phyloP scores from a whole-genome alignment of 352 stramenopile genomes.

The Phytophthora fragariae region DNA sequence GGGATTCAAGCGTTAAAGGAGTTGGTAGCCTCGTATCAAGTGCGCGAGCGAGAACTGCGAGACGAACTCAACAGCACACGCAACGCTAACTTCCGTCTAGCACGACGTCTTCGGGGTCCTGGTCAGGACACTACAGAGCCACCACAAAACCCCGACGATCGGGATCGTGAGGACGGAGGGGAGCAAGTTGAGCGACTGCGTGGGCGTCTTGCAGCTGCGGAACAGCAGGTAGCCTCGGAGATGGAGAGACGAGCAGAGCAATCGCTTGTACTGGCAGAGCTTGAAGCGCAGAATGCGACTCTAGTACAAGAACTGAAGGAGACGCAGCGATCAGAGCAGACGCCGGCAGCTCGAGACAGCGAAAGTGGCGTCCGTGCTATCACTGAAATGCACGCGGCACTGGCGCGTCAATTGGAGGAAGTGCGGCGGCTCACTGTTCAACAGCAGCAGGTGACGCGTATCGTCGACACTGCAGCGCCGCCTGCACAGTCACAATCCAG shows the following conservation, averaged over 20 bases:
- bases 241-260: constrained; percentile 33
- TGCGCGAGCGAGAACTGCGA: constrained; percentile 49
- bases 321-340: constrained; percentile 2
- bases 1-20: constrained; percentile 32
- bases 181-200: constrained; percentile 10
- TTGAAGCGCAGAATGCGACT: constrained; percentile 26
- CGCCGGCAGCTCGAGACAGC: constrained; percentile 3
- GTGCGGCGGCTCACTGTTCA: constrained; percentile 42
- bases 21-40: constrained; percentile 53
- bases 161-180: background rate
- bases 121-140: background rate
- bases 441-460: constrained; percentile 11
- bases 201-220: constrained; percentile 12
- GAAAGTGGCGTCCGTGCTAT: constrained; percentile 30
- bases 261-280: constrained; percentile 25
- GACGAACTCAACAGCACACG: constrained; percentile 38
- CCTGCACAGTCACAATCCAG: background rate
- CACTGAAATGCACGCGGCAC: constrained; percentile 49
- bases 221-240: constrained; percentile 30
- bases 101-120: constrained; percentile 24
- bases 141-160: constrained; percentile 1
- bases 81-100: constrained; percentile 31
- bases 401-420: constrained; percentile 55
- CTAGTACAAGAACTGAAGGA: constrained; percentile 16
- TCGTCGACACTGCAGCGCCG: background rate